Base-by-base conservation (phyloP, 805 yeast genomes). In the Myxozyma melibiosi region DNA sequence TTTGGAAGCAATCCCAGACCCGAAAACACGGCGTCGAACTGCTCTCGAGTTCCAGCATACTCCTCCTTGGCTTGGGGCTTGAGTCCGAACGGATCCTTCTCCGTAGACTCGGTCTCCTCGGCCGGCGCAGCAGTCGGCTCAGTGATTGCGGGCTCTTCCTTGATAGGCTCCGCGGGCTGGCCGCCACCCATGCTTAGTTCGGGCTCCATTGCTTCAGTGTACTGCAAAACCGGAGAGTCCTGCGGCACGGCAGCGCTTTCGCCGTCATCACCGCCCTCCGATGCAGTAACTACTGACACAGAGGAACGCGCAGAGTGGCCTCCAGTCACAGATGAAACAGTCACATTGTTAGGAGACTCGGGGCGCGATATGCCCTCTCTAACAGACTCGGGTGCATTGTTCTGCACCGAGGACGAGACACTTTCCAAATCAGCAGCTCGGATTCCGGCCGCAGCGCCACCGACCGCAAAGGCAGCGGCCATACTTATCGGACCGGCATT, bases 361-460 rank as follows among this genome's bases (percentile, higher is more conserved):
- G 78, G 75, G 18, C 74, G 70, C 6, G 79, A 71, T 16, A 69
- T 69, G 57, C 81, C 84, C 14, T 77, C 71, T 58, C 96, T 83
- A 6, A 90, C 96, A 22, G 96, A 88, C 72, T 84, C 82, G 0
- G 97, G 91, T 1, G 97, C 90, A 70, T 92, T 90, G 73, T 91
- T 91, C 66, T 87, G 92, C 33, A 90, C 95, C 42, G 96, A 88
- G 0, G 97, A 90, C 0, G 97, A 88, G 38, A 87, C 81, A 0
- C 96, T 88, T 46, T 58, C 62, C 39, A 44, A 44, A 24, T 54
- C 62, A n/a, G 54, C 51, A 20, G 52, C 48, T 7, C 43, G 55
- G 14, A 51, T 18, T 9, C 55, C 42, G n/a, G 34, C 45, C 4
- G 44, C 44, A 7, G 28, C 43, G 9, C 56, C 55, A 20, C 53